Evolutionary conservation across 2,329 filamentous ascomycete species (phyloP).

Genomic region (Graphiopsis chlorocephala): DNA sequence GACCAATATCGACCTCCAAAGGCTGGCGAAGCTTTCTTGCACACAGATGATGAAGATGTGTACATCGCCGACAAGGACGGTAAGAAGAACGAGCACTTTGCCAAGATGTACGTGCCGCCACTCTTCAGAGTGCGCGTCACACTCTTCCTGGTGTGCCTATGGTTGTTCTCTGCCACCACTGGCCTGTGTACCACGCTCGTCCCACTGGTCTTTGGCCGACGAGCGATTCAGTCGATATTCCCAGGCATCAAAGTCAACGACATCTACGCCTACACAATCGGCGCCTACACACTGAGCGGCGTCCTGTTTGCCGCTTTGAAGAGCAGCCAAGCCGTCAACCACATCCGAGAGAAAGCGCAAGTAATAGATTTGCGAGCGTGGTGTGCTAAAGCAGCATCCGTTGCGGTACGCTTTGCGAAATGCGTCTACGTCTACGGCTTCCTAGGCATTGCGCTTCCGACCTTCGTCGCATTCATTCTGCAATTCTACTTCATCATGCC

Average conservation of each 20-base stretch:
- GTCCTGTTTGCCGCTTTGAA: constrained; percentile 54
- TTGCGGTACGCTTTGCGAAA: constrained; percentile 40
- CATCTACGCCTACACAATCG: constrained; percentile 92
- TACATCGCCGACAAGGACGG: constrained; percentile 33
- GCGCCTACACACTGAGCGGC: constrained; percentile 75
- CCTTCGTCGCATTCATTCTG: constrained; percentile 73
- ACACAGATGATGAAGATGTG: constrained; percentile 64
- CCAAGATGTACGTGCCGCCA: constrained; percentile 71
- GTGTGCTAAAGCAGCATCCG: constrained; percentile 23
- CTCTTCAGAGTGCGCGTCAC: constrained; percentile 77
- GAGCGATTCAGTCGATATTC: constrained; percentile 70
- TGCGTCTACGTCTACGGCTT: constrained; percentile 73
- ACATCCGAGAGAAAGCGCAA: constrained; percentile 20
- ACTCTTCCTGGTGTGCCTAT: constrained; percentile 83
- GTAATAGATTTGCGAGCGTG: constrained; percentile 26
- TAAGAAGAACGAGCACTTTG: constrained; percentile 45
- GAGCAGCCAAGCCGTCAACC: constrained; percentile 17
- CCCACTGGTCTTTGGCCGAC: constrained; percentile 80
- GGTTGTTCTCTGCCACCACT: constrained; percentile 86
- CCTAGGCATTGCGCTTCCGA: constrained; percentile 75
- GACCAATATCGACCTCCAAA: constrained; percentile 94
- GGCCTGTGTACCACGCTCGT: constrained; percentile 83
- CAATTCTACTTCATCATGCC: constrained; percentile 89
- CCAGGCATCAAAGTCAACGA: constrained; percentile 82
- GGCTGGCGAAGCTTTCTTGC: constrained; percentile 74